These are phyloP conservation scores for Pleurotus salmoneostramineus DNA, from an alignment of 768 basidiomycete genomes.

Conservation along the genomic window DNA sequence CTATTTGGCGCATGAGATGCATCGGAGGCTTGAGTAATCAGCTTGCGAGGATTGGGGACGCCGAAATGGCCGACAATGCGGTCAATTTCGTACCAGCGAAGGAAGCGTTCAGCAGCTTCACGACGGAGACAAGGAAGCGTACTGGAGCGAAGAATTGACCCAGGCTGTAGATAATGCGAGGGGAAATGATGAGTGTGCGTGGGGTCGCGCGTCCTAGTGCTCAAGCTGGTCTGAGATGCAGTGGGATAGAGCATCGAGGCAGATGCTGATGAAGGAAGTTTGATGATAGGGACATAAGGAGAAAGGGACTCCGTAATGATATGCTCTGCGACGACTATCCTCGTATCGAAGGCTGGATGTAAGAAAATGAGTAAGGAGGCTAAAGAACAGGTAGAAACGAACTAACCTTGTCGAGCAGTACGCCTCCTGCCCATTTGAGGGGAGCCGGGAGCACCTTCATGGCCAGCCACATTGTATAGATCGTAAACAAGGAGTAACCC, in stretches of 20 bases:
- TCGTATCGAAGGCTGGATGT: conserved; percentile 1
- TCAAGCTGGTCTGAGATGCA: background rate
- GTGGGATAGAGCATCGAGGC: conserved; percentile 1
- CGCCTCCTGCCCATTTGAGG: conserved; percentile 1
- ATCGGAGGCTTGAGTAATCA: background rate
- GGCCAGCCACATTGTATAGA: background rate
- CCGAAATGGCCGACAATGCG: conserved; percentile 37
- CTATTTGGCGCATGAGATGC: background rate
- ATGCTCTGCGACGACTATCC: conserved; percentile 2
- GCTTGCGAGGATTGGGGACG: background rate
- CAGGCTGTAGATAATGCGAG: conserved; percentile 2
- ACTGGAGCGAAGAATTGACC: conserved; percentile 28
- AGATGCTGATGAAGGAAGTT: background rate
- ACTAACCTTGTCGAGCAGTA: conserved; percentile 1
- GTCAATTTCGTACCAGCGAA: conserved; percentile 71
- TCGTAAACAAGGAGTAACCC: conserved; percentile 4
- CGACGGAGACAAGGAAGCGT: conserved; percentile 50
- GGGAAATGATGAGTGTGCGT: background rate
- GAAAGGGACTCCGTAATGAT: conserved; percentile 4
- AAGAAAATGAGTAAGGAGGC: background rate
- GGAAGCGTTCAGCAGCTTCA: conserved; percentile 67
- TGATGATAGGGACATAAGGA: background rate
- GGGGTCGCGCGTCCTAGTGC: background rate
- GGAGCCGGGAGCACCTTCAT: background rate
- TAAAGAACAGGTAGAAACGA: background rate